Conservation (phyloP, 75 land plant species). For the Sequoia sempervirens region DNA sequence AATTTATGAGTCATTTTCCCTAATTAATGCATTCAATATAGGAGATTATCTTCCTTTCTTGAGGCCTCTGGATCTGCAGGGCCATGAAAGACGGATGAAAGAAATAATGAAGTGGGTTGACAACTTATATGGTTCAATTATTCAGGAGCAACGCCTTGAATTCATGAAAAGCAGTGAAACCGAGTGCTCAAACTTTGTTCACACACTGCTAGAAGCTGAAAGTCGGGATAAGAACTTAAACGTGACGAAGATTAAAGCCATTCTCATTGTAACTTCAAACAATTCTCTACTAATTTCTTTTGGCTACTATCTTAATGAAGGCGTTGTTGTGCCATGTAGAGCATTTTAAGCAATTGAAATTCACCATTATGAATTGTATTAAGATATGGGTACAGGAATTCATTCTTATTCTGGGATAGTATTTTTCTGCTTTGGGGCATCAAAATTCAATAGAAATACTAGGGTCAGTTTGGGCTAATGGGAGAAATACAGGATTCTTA, state of each 20-base stretch:
- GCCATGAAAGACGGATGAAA: constrained; percentile 19
- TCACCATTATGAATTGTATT: neutral
- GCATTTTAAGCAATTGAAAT: neutral
- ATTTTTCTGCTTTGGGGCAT: neutral
- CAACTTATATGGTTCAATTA: constrained; percentile 17
- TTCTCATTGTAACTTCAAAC: constrained; percentile 21
- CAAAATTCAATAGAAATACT: neutral
- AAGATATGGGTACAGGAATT: neutral
- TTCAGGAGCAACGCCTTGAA: constrained; percentile 18
- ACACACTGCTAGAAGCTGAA: constrained; percentile 21
- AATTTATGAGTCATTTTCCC: constrained; percentile 27
- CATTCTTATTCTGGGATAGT: neutral
- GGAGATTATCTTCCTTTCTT: constrained; percentile 27
- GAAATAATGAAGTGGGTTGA: constrained; percentile 21
- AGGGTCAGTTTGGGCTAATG: neutral
- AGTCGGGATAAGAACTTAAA: constrained; percentile 7
- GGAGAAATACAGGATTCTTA: neutral
- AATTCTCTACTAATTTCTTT: neutral
- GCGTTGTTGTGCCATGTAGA: neutral
- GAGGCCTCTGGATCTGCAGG: constrained; percentile 20
- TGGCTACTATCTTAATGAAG: neutral
- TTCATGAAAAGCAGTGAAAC: neutral
- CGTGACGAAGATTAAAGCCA: constrained; percentile 19
- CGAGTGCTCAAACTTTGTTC: constrained; percentile 12
- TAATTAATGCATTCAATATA: constrained; percentile 28